phyloP scores from a whole-genome alignment of 2,329 filamentous ascomycete genomes.

The Fonsecaea multimorphosa region DNA sequence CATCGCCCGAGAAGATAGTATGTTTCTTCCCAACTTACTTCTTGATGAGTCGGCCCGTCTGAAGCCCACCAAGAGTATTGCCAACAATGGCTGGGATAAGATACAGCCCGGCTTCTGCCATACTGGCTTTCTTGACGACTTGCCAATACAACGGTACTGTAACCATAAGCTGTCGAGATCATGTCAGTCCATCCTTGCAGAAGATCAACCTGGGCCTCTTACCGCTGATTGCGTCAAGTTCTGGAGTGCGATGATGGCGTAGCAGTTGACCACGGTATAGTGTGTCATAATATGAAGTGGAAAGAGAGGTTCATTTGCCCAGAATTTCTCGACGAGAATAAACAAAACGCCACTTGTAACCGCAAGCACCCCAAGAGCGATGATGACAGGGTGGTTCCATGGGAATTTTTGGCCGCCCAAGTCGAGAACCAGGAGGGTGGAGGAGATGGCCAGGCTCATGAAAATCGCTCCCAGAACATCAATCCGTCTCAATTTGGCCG shows the following conservation, averaged over 20 bases:
- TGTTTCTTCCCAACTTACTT: no score
- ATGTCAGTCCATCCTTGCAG: no score
- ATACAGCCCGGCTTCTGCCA: constrained; percentile 64
- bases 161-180: constrained; percentile 45
- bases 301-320: constrained; percentile 47
- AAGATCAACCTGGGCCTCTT: no score
- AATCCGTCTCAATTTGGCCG: constrained; percentile 55
- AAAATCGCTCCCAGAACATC: constrained; percentile 64
- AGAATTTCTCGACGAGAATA: constrained; percentile 43
- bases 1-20: no score
- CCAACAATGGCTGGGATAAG: constrained; percentile 71
- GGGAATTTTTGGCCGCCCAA: constrained; percentile 43
- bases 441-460: constrained; percentile 52
- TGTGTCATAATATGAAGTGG: constrained; percentile 47
- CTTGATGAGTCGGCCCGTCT: no score
- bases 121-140: constrained; percentile 63
- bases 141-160: constrained; percentile 71
- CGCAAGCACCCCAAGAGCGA: constrained; percentile 21
- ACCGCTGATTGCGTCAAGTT: constrained; percentile 61
- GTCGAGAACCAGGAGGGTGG: constrained; percentile 56
- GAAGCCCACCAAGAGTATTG: constrained; percentile 58
- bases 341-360: constrained; percentile 34
- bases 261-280: constrained; percentile 60
- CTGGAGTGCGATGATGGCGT: constrained; percentile 61
- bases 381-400: not conserved